phyloP scores from a whole-genome alignment of 108 stramenopile genomes.

The Nitzschia putrida region DNA sequence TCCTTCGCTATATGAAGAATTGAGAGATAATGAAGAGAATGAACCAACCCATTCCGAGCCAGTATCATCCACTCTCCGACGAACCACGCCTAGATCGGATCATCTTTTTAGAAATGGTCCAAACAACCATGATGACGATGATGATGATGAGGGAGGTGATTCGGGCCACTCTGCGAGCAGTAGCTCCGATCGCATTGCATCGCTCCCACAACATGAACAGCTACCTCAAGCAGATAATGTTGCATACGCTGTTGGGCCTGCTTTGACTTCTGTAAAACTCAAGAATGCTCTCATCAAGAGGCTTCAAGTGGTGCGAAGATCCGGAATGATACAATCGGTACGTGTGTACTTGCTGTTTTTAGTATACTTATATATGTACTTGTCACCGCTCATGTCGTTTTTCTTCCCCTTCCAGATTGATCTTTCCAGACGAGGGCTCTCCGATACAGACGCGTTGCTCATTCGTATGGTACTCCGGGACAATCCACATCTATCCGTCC shows the following conservation, averaged over 20 bases:
- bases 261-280: conserved; percentile 19
- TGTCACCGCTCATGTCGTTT: not conserved
- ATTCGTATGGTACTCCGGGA: conserved; percentile 50
- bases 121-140: no score
- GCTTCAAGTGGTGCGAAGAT: conserved; percentile 8
- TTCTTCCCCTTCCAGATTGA: conserved; percentile 51
- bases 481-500: conserved; percentile 68
- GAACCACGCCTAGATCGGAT: no score
- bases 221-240: conserved; percentile 25
- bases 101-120: no score
- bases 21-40: no score
- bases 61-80: no score
- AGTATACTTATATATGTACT: not conserved
- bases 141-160: not conserved
- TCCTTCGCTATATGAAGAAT: no score
- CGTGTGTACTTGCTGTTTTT: conserved; percentile 12
- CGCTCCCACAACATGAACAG: conserved; percentile 35
- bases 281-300: conserved; percentile 28
- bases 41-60: no score
- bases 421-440: conserved; percentile 66
- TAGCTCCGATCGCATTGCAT: conserved; percentile 3
- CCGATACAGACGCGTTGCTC: conserved; percentile 47
- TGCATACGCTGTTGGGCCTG: conserved; percentile 23
- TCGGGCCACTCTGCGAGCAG: not conserved
- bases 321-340: conserved; percentile 46